Evolutionary conservation across 345 rosid genomes (phyloP), one percentile per base, ranked within the genome.

Genomic region (Salix udensis): DNA sequence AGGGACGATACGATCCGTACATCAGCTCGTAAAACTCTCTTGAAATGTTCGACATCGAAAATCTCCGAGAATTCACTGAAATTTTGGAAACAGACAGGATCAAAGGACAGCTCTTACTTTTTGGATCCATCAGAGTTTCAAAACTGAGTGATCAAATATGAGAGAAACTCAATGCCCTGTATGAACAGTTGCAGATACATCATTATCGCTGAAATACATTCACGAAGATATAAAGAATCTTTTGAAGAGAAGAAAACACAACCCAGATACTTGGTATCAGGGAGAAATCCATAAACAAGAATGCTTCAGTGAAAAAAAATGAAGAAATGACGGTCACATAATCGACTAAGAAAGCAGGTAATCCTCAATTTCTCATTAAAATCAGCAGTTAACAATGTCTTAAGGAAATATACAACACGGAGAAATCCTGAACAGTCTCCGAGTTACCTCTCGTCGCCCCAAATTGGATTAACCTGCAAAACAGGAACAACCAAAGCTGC

Each of bases 401-500:
- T 19, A 79, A n/a, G 36, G 53, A 48, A 15, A 4, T 48, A 61
- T 23, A 61, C 26, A 23, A 3, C 66, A 12, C 58, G 42, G 18
- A 67, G 34, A 70, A 48, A 30, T 72, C 36, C 21, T 50, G 55
- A 50, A 31, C 34, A 24, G 50, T 24, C 8, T 48, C 71, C 44
- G 8, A 39, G 34, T 58, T 83, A 90, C 97, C 97, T 92, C 64
- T 90, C 94, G 69, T 92, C 94, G 26, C 79, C 89, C 94, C 97
- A 90, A 0, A 92, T 84, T 50, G 81, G 78, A 82, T 89, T 89
- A 78, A 90, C 87, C 84, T 90, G 91, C 89, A 91, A 81, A 58
- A 90, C 77, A 1, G 97, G 97, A 65, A 88, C 86, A 81, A 91
- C 97, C 72, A 91, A 80, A 66, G 91, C 87, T 18, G 92, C 91